Base-by-base conservation (phyloP, 352 stramenopile species). In the Vaucheria bursata region DNA sequence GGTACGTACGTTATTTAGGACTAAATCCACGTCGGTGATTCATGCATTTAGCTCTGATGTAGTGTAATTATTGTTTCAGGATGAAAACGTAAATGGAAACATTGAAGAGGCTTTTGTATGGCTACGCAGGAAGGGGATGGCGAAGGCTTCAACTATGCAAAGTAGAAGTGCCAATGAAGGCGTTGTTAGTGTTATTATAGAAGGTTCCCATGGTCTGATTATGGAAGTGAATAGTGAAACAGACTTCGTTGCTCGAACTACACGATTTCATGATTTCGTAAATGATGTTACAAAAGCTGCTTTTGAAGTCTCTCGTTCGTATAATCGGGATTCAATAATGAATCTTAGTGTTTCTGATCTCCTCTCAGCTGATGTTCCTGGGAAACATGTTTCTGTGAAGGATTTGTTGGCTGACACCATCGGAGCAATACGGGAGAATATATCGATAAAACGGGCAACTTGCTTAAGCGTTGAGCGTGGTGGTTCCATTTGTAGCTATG, bases 191-290 rank as follows among this genome's bases (percentile, higher is more conserved):
- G 29, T 75, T 25, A 52, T n/a, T n/a, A 4, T 52, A 25, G 1
- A 7, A n/a, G 73, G 79, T 12, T 53, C 78, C n/a, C 59, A 71
- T 12, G 86, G 85, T 49, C 88, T 88, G 66, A 91, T 94, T 79
- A 88, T 94, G 65, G 90, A 95, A 79, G 88, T 95, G 80, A 94
- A 94, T 86, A 91, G 86, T 52, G 90, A 95, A 85, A 95, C 90
- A n/a, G 90, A 95, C 83, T 95, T 95, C 79, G 90, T 95, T 71
- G 89, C 90, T 8, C 88, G 89, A 85, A 94, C 94, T 85, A 89
- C 90, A 67, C 90, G 90, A 73, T 94, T 94, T 85, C 90, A 94
- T 83, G 86, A 86, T 65, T 87, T 85, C 68, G 69, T 85, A 2
- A 32, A 68, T 31, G 73, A 79, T 37, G 74, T 75, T n/a, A 39